phyloP scores from a whole-genome alignment of 2,329 filamentous ascomycete species.

The Herpotrichia juniperi region DNA sequence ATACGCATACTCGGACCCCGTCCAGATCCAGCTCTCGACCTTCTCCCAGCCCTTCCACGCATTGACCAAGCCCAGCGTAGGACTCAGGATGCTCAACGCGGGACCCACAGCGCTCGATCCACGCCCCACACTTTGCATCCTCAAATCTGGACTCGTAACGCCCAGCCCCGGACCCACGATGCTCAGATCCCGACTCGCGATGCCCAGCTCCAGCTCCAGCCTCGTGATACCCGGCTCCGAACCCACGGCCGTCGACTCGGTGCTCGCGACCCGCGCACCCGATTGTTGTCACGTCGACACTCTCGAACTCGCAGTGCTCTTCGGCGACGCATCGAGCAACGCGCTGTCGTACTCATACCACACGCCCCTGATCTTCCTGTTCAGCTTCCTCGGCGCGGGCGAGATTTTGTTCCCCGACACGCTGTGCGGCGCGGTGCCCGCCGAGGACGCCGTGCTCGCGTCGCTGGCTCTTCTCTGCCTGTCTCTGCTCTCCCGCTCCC shows the following conservation, averaged over 20 bases:
- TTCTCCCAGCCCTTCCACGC: background rate
- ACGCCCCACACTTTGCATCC: background rate
- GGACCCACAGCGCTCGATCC: too few relatives aligned
- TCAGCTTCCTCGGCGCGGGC: conserved; percentile 40
- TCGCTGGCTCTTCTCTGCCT: conserved; percentile 4
- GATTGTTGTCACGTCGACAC: background rate
- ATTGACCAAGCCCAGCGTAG: background rate
- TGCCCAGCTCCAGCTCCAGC: background rate
- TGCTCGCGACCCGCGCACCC: background rate
- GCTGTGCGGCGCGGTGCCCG: conserved; percentile 9
- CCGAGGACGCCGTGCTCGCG: background rate
- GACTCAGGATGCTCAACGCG: too few relatives aligned
- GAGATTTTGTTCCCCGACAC: conserved; percentile 28
- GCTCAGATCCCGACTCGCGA: background rate
- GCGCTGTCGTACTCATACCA: conserved; percentile 44
- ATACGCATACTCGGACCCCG: background rate
- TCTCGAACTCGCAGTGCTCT: conserved; percentile 19
- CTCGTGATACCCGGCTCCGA: background rate
- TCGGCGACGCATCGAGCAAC: conserved; percentile 28
- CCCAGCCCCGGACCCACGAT: background rate
- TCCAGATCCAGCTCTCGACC: background rate
- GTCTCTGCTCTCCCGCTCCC: conserved; percentile 4
- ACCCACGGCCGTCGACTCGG: background rate
- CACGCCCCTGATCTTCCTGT: conserved; percentile 40
- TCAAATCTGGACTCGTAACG: background rate